A percentile compares a stretch with the other conserved stretches of the same genome.
Evolutionary conservation across 345 rosid species (phyloP).

Genomic region (Erodium maritimum): DNA sequence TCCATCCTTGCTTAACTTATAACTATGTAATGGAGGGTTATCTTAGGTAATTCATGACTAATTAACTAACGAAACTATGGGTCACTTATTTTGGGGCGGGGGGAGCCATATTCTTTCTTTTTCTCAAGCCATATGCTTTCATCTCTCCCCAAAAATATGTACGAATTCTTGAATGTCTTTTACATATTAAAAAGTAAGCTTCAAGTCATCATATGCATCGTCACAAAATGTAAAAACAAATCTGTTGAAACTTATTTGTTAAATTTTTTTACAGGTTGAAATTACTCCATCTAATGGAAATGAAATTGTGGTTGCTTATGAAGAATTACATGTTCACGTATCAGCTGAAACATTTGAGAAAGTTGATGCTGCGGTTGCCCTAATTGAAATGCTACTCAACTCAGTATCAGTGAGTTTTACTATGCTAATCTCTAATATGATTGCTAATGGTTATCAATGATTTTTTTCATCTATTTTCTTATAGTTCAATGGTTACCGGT

Average conservation of each 20-base stretch:
- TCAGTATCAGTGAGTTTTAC: slow-evolving; percentile 69
- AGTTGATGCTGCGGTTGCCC: slow-evolving; percentile 76
- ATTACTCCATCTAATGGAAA: slow-evolving; percentile 48
- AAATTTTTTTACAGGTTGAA: slow-evolving; percentile 44
- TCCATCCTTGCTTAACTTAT: no score
- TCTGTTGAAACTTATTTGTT: background rate
- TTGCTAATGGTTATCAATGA: background rate
- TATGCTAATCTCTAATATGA: background rate
- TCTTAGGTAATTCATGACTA: no score
- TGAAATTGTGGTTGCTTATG: slow-evolving; percentile 30
- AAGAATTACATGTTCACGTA: slow-evolving; percentile 56
- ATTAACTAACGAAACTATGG: no score
- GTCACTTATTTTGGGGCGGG: no score
- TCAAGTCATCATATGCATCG: no score
- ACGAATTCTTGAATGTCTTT: background rate
- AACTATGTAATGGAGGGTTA: no score
- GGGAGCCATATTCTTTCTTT: background rate
- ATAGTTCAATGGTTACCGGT: background rate
- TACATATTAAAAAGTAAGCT: no score
- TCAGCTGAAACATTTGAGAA: slow-evolving; percentile 78
- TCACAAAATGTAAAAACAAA: background rate
- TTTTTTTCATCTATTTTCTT: background rate
- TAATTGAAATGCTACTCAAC: slow-evolving; percentile 63
- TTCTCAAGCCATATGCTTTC: background rate
- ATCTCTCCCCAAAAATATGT: background rate